Base-by-base conservation (phyloP, 768 basidiomycete species). In the Roridomyces roridus region DNA sequence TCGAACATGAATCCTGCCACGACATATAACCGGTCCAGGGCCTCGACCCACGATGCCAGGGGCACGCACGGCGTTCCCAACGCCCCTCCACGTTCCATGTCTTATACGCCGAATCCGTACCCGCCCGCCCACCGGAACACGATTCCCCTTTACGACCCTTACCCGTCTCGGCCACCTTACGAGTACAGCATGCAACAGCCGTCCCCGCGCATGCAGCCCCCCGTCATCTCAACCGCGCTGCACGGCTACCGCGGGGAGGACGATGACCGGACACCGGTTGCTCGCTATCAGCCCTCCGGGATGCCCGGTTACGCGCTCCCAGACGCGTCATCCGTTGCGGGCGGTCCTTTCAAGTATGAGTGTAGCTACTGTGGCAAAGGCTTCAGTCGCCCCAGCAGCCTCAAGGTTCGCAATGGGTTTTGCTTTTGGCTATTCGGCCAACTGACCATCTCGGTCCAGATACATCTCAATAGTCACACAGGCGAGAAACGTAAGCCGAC, bases 401-500 rank as follows among this genome's bases (percentile, higher is more conserved):
- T 93, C 65, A 91, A 85, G 83, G 91, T 89, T 59, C 4, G 31
- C 31, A 14, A 8, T 50, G 62, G n/a, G 69, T 46, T 55, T 43
- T 46, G 17, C 45, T 31, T 35, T 47, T 18, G 35, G 18, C 49
- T 25, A 35, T 43, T 14, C 31, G 50, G 18, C n/a, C 62, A 55
- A 66, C 54, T 57, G 11, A 51, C 25, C 46, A 37, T 50, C 51
- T 43, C n/a, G 59, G 39, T 62, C 35, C 57, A 92, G 91, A 92
- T 91, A 62, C 91, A 93, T 71, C 72, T 89, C 60, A 91, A 93
- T 60, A 91, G 89, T 64, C 91, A 93, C 71, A 92, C 90, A 0
- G 91, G 90, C 60, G 89, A 90, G 71, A 92, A 88, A 77, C 91
- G 91, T 92, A 68, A 78, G 87, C 77, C 23, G 29, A 42, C 45